These are phyloP conservation scores for Saccharum officinarum DNA, from an alignment of 176 grass and related monocot genomes.

Conservation along the genomic window DNA sequence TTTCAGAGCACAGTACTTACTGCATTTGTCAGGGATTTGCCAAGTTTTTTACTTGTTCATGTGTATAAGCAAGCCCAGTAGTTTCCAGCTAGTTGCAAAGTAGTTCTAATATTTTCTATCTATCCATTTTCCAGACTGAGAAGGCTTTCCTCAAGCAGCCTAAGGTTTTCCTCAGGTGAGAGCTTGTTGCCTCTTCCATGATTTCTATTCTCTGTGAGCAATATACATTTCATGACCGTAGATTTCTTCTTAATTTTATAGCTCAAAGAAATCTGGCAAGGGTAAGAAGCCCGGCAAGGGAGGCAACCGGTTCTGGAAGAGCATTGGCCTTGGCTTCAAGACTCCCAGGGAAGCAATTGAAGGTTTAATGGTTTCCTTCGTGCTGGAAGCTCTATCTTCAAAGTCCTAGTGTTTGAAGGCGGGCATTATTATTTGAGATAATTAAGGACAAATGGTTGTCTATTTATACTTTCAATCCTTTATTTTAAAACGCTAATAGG, in stretches of 20 bases:
- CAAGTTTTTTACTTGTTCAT: not conserved
- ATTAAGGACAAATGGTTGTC: too few relatives aligned
- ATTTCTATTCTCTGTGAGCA: not conserved
- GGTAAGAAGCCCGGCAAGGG: slow-evolving; percentile 80
- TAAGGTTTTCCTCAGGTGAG: slow-evolving; percentile 88
- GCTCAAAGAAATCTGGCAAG: slow-evolving; percentile 76
- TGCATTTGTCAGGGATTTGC: not conserved
- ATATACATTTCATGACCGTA: not conserved
- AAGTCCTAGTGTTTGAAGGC: not conserved
- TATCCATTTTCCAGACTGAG: slow-evolving; percentile 56
- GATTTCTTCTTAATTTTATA: slow-evolving; percentile 26
- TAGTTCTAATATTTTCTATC: not conserved
- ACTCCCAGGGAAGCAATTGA: slow-evolving; percentile 88
- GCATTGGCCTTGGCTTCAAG: slow-evolving; percentile 85
- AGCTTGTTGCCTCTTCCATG: not conserved
- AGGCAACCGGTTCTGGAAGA: slow-evolving; percentile 92
- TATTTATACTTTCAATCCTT: not conserved
- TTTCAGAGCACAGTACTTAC: not conserved
- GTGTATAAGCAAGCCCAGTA: too few relatives aligned
- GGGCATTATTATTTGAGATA: not conserved
- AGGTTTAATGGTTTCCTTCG: slow-evolving; percentile 19
- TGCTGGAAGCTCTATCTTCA: not conserved
- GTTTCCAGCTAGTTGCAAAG: not conserved
- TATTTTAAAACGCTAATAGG: not conserved
- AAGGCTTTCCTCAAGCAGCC: slow-evolving; percentile 93